Evolutionary conservation across 2,329 filamentous ascomycete species (phyloP).

Genomic region (Neofusicoccum parvum): DNA sequence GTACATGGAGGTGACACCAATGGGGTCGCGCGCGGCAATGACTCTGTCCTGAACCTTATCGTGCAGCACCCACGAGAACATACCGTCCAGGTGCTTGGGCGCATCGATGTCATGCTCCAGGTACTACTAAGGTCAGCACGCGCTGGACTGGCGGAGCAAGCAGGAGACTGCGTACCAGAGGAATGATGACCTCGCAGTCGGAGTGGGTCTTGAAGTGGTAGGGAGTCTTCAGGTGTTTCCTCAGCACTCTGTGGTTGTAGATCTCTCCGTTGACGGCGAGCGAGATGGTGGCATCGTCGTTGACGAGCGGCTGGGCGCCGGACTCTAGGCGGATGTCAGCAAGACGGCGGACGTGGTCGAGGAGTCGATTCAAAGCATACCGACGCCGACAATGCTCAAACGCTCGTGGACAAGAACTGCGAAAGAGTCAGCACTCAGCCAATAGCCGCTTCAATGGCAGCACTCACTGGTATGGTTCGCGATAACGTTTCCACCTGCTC

Average conservation of each 20-base stretch:
- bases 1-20: constrained; percentile 97
- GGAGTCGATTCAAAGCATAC: constrained; percentile 54
- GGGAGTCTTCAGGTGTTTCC: constrained; percentile 78
- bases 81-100: constrained; percentile 92
- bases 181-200: constrained; percentile 98
- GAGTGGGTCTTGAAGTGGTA: constrained; percentile 99
- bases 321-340: constrained; percentile 64
- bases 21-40: constrained; percentile 92
- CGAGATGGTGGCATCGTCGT: constrained; percentile 82
- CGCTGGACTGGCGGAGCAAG: neutral
- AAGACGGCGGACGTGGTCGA: neutral
- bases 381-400: constrained; percentile 95
- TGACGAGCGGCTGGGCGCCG: constrained; percentile 93
- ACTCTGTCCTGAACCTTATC: constrained; percentile 93
- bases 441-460: neutral
- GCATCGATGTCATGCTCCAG: constrained; percentile 89
- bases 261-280: constrained; percentile 99
- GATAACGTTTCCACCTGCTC: constrained; percentile 79
- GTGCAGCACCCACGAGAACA: constrained; percentile 99
- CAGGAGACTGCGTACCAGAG: constrained; percentile 67
- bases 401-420: constrained; percentile 91
- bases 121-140: constrained; percentile 62
- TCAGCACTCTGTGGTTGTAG: constrained; percentile 96
- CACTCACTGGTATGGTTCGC: constrained; percentile 83
- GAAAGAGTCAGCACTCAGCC: constrained; percentile 28